A percentile compares a stretch with the other conserved stretches of the same genome.
Evolutionary conservation across 108 stramenopile genomes (phyloP).

Genomic region (Discostella stelligeroides): DNA sequence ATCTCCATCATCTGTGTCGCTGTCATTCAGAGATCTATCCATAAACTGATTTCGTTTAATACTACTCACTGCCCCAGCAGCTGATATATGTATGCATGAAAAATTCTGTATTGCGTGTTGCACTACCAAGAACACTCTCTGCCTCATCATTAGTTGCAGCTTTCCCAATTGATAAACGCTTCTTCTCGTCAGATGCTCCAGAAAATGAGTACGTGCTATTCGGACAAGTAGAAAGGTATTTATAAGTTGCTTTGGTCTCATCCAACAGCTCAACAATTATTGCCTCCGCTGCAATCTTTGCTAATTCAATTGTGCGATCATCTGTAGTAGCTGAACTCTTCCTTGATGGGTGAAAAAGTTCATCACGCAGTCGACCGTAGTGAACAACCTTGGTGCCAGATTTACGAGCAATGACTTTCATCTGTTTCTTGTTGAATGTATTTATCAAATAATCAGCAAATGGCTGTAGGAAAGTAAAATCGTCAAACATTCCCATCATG

Average conservation of each 20-base stretch:
- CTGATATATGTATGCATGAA: constrained; percentile 6
- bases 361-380: not conserved
- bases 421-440: constrained; percentile 17
- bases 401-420: constrained; percentile 10
- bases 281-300: not conserved
- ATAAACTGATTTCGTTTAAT: not conserved
- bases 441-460: constrained; percentile 7
- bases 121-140: constrained; percentile 23
- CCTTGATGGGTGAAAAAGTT: constrained; percentile 13
- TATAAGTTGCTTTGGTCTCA: constrained; percentile 14
- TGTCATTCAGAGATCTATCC: no score
- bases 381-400: constrained; percentile 16
- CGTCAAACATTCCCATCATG: constrained; percentile 27
- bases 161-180: constrained; percentile 1
- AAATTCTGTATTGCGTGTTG: constrained; percentile 7
- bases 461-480: constrained; percentile 1
- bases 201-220: constrained; percentile 1
- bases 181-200: not conserved
- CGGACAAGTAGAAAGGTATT: constrained; percentile 3
- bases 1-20: no score
- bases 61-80: not conserved
- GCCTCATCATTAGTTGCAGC: constrained; percentile 31
- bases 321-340: not conserved
- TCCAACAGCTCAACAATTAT: constrained; percentile 2
- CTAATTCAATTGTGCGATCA: not conserved